Evolutionary conservation across 2,329 filamentous ascomycete species (phyloP).

Genomic region (Verticillium nubilum): DNA sequence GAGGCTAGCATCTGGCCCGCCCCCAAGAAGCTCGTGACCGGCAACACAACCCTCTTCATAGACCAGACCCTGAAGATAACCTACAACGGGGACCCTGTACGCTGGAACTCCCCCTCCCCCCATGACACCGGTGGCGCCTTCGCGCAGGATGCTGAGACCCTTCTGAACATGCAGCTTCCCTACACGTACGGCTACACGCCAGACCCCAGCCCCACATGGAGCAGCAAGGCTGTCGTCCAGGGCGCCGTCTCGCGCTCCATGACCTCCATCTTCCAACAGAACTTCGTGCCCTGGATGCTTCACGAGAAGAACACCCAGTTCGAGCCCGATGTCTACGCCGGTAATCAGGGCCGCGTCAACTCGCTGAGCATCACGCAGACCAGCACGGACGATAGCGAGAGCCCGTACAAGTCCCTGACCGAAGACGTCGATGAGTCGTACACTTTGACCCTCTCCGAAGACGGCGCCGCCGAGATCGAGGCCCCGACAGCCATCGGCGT

Average conservation of each 20-base stretch:
- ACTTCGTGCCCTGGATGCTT: constrained; percentile 75
- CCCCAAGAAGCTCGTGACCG: constrained; percentile 44
- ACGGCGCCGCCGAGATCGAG: constrained; percentile 56
- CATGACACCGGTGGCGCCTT: constrained; percentile 7
- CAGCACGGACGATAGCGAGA: constrained; percentile 40
- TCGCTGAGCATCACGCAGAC: constrained; percentile 60
- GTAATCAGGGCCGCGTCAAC: constrained; percentile 43
- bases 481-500: constrained; percentile 65
- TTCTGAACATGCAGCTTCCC: constrained; percentile 35
- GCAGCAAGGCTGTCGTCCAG: constrained; percentile 48
- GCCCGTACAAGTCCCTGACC: constrained; percentile 54
- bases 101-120: constrained; percentile 29
- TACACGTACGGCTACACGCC: constrained; percentile 41
- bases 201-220: constrained; percentile 29
- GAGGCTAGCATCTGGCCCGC: constrained; percentile 44
- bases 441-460: constrained; percentile 51
- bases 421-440: constrained; percentile 74
- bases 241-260: constrained; percentile 55
- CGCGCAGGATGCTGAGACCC: constrained; percentile 24
- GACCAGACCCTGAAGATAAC: constrained; percentile 44
- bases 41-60: constrained; percentile 49
- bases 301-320: constrained; percentile 57
- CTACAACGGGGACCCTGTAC: constrained; percentile 54
- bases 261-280: constrained; percentile 58
- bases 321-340: constrained; percentile 49